Evolutionary conservation across 148 eudicot genomes (phyloP), one percentile per base, ranked within the genome.

Genomic region (Cornus florida): DNA sequence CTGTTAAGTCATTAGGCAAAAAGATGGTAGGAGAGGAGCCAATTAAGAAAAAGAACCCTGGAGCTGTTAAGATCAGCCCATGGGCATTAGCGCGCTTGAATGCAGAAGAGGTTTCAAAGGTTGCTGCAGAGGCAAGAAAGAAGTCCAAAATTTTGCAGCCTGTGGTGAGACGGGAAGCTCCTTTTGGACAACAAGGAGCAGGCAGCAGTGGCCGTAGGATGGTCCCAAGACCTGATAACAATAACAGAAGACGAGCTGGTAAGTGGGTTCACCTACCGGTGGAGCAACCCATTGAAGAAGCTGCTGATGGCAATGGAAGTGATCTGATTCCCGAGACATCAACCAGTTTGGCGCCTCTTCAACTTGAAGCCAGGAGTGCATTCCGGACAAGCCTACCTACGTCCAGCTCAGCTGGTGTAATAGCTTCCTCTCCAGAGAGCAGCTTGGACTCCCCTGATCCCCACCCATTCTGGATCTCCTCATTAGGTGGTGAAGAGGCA

Each of bases 11-110:
- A 35, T 83, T 86, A 8, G 98, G 99, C 46, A 97, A 91, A 80
- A 91, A 84, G 81, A 82, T 84, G 31, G 75, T 77, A 3, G 13
- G 62, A 32, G 97, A 92, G 35, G 98, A 90, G 79, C 91, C 88
- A 53, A 76, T 80, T 69, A 97, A 91, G 94, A 97, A 89, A 76
- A 96, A 91, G 89, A 94, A 87, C 62, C 83, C 91, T 2, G 87
- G 93, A 11, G 76, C 92, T 22, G 99, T 97, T 68, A 97, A 94
- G 85, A 97, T 97, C 74, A 97, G 99, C 69, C 99, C 99, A 12
- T 97, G 99, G 99, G 81, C 98, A 11, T 82, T 97, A 31, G 97
- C 99, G 14, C 95, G 99, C 53, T 78, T 97, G 73, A 97, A 97
- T 50, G 89, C 99, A 33, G 98, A 92, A 65, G 96, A 97, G 70